Evolutionary conservation across 345 rosid genomes (phyloP), one percentile per base, ranked within the genome.

Genomic region (Melaleuca quinquenervia): DNA sequence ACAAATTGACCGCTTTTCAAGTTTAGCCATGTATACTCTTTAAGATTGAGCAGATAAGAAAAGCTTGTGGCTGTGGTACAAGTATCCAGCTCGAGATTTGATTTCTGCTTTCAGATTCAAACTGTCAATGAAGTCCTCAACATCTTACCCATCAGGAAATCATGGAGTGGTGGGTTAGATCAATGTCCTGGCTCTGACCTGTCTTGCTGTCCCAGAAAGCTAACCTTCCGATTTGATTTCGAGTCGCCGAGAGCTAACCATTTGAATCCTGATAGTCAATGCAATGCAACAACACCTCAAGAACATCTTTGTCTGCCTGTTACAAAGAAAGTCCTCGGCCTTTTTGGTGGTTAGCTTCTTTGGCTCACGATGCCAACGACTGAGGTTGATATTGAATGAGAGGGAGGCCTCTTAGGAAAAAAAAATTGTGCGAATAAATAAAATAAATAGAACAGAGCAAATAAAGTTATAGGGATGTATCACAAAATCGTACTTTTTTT

Each of bases 231-330:
- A 70, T 24, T 7, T 70, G 78, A 70, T 36, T 10, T 70, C 0
- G 6, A 62, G 75, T 29, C 0, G 0, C 44, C 4, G 44, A 62
- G 44, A 62, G 75, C 20, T 27, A 62, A 62, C 75, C 75, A 15
- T 62, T 62, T 62, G 76, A 29, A 64, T 5, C 76, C 22, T 29
- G 0, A 64, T 64, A 44, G 76, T 64, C 56, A 21, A 22, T 21
- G 24, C 80, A 70, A 70, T 70, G 14, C 48, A 70, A 32, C 13
- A 70, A 24, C 48, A 70, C 13, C 48, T 36, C 2, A 70, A 36
- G 24, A 0, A 4, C 48, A 9, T 36, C 7, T 36, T 36, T 70
- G 32, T 0, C 24, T 36, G 45, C 78, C 48, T 32, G 0, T 29
- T 8, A 18, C 32, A 32, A 70, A 70, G 44, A 24, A 16, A 16